These are phyloP conservation scores for Claviceps capensis DNA, from an alignment of 2,329 filamentous ascomycete species.

Conservation along the genomic window DNA sequence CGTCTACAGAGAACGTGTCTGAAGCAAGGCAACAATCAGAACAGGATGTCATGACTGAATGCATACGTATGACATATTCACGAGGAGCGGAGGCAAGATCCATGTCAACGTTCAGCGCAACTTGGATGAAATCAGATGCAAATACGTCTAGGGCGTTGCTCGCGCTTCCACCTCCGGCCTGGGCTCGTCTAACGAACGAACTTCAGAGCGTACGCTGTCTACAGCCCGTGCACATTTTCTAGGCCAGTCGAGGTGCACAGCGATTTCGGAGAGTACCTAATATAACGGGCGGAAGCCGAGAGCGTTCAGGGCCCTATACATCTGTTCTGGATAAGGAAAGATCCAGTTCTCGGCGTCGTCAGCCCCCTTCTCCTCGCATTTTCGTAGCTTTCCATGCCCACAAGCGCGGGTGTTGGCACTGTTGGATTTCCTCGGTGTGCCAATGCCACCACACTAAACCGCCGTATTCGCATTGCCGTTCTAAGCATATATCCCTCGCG, in stretches of 20 bases:
- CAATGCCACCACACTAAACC: neutral
- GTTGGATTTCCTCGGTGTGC: neutral
- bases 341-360: neutral
- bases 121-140: too few species aligned
- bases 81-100: conserved; percentile 15
- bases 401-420: neutral
- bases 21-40: neutral
- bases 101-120: neutral
- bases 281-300: too few species aligned
- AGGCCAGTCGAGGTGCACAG: too few species aligned
- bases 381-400: neutral
- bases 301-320: too few species aligned
- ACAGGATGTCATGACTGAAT: conserved; percentile 11
- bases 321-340: neutral
- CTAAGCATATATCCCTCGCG: neutral
- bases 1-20: neutral
- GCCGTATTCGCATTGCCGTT: neutral
- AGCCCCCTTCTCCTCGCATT: neutral
- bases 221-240: too few species aligned
- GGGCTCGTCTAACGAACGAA: too few species aligned
- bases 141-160: too few species aligned
- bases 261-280: too few species aligned
- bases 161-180: too few species aligned
- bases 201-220: too few species aligned
- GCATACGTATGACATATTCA: conserved; percentile 33